These are phyloP conservation scores for Trichosanthes cucumerina DNA, from an alignment of 306 rosid genomes.

Conservation along the genomic window DNA sequence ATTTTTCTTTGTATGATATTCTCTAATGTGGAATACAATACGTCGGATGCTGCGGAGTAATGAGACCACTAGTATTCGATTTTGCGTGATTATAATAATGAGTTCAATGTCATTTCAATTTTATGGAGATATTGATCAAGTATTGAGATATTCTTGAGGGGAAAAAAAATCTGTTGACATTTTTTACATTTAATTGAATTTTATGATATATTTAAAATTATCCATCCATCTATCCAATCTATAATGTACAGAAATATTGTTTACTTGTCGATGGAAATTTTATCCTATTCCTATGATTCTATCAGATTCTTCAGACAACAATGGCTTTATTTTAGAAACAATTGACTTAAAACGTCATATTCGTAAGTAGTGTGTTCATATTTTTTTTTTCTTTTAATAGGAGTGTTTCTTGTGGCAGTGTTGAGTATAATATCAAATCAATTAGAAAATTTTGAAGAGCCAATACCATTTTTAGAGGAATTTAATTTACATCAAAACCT, in stretches of 20 bases:
- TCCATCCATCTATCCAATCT: no score
- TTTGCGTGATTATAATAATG: neutral
- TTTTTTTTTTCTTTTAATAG: no score
- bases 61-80: neutral
- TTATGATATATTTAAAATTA: no score
- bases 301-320: neutral
- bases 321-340: neutral
- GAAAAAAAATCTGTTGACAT: neutral
- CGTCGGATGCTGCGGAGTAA: neutral
- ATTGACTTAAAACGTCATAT: no score
- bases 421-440: no score
- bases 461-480: no score
- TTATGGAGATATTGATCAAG: neutral
- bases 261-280: neutral
- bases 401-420: no score
- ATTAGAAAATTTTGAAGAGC: neutral
- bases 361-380: no score
- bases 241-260: no score
- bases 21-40: neutral
- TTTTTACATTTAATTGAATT: neutral
- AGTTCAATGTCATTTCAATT: neutral
- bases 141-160: neutral
- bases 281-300: neutral
- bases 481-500: no score
- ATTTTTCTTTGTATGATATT: constrained; percentile 1